Evolutionary conservation across 2,329 filamentous ascomycete species (phyloP), one percentile per base, ranked within the genome.

Genomic region (Nemania bipapillata): DNA sequence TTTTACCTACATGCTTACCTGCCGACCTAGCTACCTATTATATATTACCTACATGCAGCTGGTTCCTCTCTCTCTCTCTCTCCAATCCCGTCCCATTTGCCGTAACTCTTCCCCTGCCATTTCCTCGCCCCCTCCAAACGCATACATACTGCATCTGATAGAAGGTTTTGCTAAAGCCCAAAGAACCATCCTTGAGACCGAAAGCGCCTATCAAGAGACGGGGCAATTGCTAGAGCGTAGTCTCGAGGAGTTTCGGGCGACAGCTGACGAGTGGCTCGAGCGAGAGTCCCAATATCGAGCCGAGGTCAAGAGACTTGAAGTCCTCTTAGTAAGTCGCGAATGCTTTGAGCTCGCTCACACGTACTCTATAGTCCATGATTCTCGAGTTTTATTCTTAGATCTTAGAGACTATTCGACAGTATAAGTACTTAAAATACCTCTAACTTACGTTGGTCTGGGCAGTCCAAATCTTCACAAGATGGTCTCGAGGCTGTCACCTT

Each of bases 401-500:
- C n/a, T n/a, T n/a, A n/a, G n/a, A n/a, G n/a, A n/a, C n/a, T n/a
- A n/a, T n/a, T n/a, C n/a, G n/a, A n/a, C n/a, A n/a, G n/a, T n/a
- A n/a, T n/a, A n/a, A n/a, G n/a, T 11, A 11, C 4, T 4, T 15
- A 9, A 30, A 58, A 22, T 12, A 37, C 15, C 24, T 20, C 8
- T 35, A 28, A 35, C 42, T 59, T 52, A 65, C 53, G 5, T 6
- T 37, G 24, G 11, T 7, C 80, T 8, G 66, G 78, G 2, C 69
- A 83, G 30, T 79, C 80, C 9, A 74, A 69, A 17, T 73, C 73
- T 5, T 80, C 79, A n/a, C 75, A 72, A 20, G 78, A 80, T 28
- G 82, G 83, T 2, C 75, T 85, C 35, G 82, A 81, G 63, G 80
- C 81, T n/a, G 83, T 85, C 2, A 76, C 80, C 0, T 67, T 85